Percentiles rank a stretch among this genome's conserved stretches.
Evolutionary conservation across 176 grass and related monocot genomes (phyloP).

Genomic region (Olyra latifolia): DNA sequence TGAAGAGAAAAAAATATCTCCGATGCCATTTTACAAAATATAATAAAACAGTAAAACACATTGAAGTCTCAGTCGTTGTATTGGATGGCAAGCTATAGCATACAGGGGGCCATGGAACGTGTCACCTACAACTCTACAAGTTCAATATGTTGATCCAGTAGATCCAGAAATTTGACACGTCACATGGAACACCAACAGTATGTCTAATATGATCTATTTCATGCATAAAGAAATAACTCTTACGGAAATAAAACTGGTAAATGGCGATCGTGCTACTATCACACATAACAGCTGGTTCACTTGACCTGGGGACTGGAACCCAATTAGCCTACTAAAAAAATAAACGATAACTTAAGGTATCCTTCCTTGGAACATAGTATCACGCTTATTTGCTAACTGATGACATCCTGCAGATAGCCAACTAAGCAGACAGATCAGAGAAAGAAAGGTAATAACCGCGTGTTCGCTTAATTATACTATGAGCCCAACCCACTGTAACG

Average conservation of each 20-base stretch:
- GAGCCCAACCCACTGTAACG: background rate
- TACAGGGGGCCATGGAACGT: background rate
- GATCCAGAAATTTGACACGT: background rate
- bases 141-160: background rate
- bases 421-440: background rate
- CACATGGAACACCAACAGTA: background rate
- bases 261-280: background rate
- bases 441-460: background rate
- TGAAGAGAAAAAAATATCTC: background rate
- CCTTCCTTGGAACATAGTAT: background rate
- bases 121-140: background rate
- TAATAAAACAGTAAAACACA: background rate
- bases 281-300: background rate
- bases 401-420: conserved; percentile 8
- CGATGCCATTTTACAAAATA: background rate
- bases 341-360: background rate
- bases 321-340: conserved; percentile 1
- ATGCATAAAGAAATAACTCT: background rate
- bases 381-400: background rate
- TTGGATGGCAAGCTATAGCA: background rate
- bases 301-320: background rate
- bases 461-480: conserved; percentile 1
- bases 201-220: background rate
- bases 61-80: background rate
- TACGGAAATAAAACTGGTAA: background rate